Evolutionary conservation across 345 rosid species (phyloP), one percentile per base, ranked within the genome.

Genomic region (Camelina neglecta): DNA sequence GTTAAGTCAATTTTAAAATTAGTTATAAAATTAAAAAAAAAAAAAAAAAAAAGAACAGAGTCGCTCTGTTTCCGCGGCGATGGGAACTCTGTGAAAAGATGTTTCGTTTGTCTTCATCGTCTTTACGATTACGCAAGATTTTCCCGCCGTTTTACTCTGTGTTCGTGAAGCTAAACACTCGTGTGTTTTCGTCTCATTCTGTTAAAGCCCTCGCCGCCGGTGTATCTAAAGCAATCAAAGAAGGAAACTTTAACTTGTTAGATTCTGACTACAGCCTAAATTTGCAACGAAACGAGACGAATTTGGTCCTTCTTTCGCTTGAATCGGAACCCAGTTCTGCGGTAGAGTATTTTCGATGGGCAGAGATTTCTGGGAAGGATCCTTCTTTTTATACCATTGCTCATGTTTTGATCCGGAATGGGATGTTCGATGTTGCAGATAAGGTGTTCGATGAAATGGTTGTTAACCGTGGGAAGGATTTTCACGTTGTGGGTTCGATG

Each of bases 371-470:
- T 74, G 58, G 79, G 36, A 2, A 1, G 2, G 61, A n/a, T 44
- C 79, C 50, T 5, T 83, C 83, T 50, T 74, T 81, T 56, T 65
- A 75, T 50, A 74, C 78, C 12, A 69, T 86, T 70, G 77, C 81
- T 55, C 77, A 55, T 24, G 26, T 81, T 23, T 60, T 81, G 83
- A 81, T 86, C 23, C 71, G 74, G 5, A 51, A 75, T 71, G 61
- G 69, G 60, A 72, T 75, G 81, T 77, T 73, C 1, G 79, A 53
- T 78, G 74, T 35, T 21, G 86, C 90, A 55, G 68, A 58, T 26
- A 41, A 67, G 68, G 71, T 81, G 71, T 83, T 86, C 44, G 90
- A 76, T 63, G 78, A 78, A 79, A 75, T 83, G 80, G 39, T 69
- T 47, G 16, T 18, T 10, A 42, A 21, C 21, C 67, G 64, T 23